Evolutionary conservation across 2,329 filamentous ascomycete genomes (phyloP).

Genomic region (Cladorrhinum sp.): DNA sequence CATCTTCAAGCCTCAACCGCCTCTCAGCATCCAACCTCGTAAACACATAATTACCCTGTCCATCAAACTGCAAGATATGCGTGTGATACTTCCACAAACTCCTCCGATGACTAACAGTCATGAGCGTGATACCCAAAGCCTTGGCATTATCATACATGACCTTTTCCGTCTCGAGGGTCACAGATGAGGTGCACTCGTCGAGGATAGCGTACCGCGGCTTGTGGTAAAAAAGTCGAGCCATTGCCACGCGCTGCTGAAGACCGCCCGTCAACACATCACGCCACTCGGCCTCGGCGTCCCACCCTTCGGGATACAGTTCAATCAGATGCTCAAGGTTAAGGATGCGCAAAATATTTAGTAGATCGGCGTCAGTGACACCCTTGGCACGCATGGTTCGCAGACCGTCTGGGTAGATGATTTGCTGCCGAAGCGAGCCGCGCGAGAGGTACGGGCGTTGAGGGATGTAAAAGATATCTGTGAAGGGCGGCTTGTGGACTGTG

Average conservation of each 20-base stretch:
- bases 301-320: constrained; percentile 70
- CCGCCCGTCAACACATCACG: constrained; percentile 89
- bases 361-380: constrained; percentile 76
- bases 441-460: constrained; percentile 93
- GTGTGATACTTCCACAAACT: constrained; percentile 97
- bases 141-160: constrained; percentile 98
- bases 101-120: constrained; percentile 90
- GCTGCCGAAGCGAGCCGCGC: constrained; percentile 86
- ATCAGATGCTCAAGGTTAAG: constrained; percentile 83
- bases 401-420: constrained; percentile 94
- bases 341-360: constrained; percentile 70
- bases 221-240: constrained; percentile 95
- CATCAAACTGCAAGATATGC: constrained; percentile 94
- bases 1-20: constrained; percentile 83
- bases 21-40: constrained; percentile 84
- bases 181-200: constrained; percentile 91
- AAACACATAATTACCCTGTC: constrained; percentile 88
- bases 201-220: constrained; percentile 89
- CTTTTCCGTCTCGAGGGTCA: constrained; percentile 93
- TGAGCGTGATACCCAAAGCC: constrained; percentile 83
- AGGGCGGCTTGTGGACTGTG: constrained; percentile 84
- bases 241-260: constrained; percentile 91
- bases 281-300: constrained; percentile 96
- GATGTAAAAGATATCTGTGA: constrained; percentile 96
- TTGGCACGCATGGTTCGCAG: constrained; percentile 83